phyloP scores from a whole-genome alignment of 2,329 filamentous ascomycete genomes.

The Fusarium sp. region DNA sequence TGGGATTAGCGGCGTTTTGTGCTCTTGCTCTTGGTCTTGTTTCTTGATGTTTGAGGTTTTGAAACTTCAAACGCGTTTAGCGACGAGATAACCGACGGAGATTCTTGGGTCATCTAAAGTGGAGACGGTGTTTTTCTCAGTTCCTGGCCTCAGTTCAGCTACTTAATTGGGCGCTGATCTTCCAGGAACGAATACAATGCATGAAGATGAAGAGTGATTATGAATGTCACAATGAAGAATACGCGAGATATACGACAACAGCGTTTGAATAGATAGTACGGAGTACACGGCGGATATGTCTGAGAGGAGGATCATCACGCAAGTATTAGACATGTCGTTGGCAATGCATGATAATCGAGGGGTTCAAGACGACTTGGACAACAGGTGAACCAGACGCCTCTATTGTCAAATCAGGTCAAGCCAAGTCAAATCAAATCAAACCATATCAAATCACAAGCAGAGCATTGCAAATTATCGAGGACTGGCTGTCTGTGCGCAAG shows the following conservation, averaged over 20 bases:
- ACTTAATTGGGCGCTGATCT: slow-evolving; percentile 24
- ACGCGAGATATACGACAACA: slow-evolving; percentile 39
- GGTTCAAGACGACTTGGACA: slow-evolving; percentile 20
- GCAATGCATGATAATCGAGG: slow-evolving; percentile 25
- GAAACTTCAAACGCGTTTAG: slow-evolving; percentile 36
- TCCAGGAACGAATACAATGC: slow-evolving; percentile 10
- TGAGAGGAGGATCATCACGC: slow-evolving; percentile 19
- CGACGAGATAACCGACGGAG: slow-evolving; percentile 36
- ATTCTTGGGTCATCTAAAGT: slow-evolving; percentile 22
- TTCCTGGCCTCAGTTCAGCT: slow-evolving; percentile 18
- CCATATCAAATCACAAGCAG: slow-evolving; percentile 14
- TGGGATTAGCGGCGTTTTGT: slow-evolving; percentile 40
- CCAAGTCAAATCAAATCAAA: slow-evolving; percentile 8
- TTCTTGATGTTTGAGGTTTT: slow-evolving; percentile 31
- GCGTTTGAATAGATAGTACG: slow-evolving; percentile 30
- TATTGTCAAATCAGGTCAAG: slow-evolving; percentile 6
- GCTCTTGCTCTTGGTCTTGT: slow-evolving; percentile 13
- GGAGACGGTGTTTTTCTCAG: slow-evolving; percentile 10
- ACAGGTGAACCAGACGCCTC: slow-evolving; percentile 39
- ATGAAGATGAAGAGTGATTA: slow-evolving; percentile 14
- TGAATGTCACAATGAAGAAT: slow-evolving; percentile 30
- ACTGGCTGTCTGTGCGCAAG: slow-evolving; percentile 21
- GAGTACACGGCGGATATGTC: slow-evolving; percentile 1
- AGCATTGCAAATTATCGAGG: slow-evolving; percentile 15
- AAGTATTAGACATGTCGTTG: slow-evolving; percentile 30